Evolutionary conservation across 1,139 yeast genomes (phyloP), one percentile per base, ranked within the genome.

Genomic region (Petasospora rhodanensis): DNA sequence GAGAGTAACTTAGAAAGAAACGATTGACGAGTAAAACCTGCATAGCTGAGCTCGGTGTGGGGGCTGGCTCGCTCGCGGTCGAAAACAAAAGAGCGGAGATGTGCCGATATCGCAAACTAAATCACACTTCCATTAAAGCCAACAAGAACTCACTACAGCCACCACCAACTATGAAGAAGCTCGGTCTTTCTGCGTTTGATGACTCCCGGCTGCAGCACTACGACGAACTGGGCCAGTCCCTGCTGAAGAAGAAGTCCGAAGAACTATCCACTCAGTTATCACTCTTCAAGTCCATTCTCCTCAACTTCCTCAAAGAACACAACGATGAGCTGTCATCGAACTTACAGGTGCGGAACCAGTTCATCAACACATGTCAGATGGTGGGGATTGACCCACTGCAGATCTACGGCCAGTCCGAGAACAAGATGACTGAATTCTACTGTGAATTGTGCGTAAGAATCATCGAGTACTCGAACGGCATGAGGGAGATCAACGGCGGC

Each of bases 341-440:
- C 25, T 16, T 40, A 4, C 22, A 34, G 6, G 12, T 45, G 3
- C 33, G 50, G 3, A 31, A 36, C 19, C 43, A 47, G 22, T 40
- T 46, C 24, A 39, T 46, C 18, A 26, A 33, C 14, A 42, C 43
- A 1, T 47, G 52, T 22, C 28, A 42, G 2, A 22, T 31, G 22
- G 45, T 47, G 6, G 49, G 50, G 1, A 47, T 47, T n/a, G 51
- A 47, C 14, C 50, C 51, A 0, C 22, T 47, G 18, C 31, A 36
- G 28, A 38, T 47, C 3, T 46, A 45, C 18, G 38, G 45, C 12
- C 41, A 40, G 24, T 33, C 37, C 14, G 35, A 28, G 10, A 36
- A 31, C 17, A 39, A 45, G 22, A 40, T 46, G 37, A 39, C 42
- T 18, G 51, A 47, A 23, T 47, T 47, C 22, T 47, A 47, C 24